These are phyloP conservation scores for Solanum virginianum DNA, from an alignment of 257 asterid genomes.

Conservation along the genomic window DNA sequence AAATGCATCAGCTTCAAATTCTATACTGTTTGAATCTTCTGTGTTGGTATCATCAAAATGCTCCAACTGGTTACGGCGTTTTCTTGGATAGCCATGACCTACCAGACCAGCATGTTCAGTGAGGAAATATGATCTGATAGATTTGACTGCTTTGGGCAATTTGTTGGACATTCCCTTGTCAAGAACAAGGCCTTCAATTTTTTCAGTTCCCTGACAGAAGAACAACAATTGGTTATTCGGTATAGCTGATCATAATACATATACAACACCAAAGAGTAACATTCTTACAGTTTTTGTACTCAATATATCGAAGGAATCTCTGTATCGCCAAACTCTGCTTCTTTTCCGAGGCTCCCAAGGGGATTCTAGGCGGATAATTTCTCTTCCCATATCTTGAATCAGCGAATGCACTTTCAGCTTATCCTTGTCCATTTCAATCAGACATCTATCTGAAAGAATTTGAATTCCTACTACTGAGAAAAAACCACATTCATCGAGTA, in stretches of 20 bases:
- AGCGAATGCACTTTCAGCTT: neutral
- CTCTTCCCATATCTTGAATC: conserved; percentile 8
- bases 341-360: conserved; percentile 2
- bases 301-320: neutral
- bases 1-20: neutral
- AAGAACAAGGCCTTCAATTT: neutral
- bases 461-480: neutral
- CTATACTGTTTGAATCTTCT: neutral
- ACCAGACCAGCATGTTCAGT: neutral
- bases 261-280: neutral
- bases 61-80: neutral
- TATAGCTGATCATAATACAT: neutral
- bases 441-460: neutral
- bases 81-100: neutral
- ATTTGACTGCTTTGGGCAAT: neutral
- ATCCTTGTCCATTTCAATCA: neutral
- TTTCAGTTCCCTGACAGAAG: conserved; percentile 5
- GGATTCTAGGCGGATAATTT: conserved; percentile 6
- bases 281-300: conserved; percentile 1
- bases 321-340: conserved; percentile 1
- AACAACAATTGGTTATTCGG: neutral
- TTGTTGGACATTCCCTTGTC: neutral
- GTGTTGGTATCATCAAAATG: neutral
- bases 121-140: neutral
- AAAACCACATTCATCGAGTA: conserved; percentile 2